These are phyloP conservation scores for Leccinum imitatum DNA, from an alignment of 768 basidiomycete species.

Conservation along the genomic window DNA sequence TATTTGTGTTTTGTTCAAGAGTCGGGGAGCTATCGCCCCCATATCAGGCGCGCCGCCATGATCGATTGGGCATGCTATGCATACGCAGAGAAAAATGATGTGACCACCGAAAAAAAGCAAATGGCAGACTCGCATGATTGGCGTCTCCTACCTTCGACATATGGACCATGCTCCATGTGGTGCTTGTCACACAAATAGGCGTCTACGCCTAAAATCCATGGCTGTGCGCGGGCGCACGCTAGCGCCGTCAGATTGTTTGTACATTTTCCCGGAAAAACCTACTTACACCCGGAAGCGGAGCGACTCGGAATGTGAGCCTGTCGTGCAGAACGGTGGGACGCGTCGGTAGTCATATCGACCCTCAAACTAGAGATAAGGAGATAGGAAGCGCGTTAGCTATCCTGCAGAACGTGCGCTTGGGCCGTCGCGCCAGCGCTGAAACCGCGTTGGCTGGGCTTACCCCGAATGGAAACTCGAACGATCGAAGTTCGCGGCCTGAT, in stretches of 20 bases:
- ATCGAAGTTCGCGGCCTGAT: constrained; percentile 9
- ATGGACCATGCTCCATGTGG: not conserved
- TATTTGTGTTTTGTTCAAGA: not conserved
- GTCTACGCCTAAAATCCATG: not conserved
- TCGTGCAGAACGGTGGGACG: not conserved
- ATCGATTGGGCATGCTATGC: not conserved
- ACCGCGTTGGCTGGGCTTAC: not conserved
- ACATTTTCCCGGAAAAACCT: not conserved
- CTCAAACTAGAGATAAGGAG: not conserved
- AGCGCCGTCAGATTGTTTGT: not conserved
- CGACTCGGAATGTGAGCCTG: not conserved
- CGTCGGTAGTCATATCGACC: not conserved
- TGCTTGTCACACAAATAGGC: not conserved
- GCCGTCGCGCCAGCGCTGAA: constrained; percentile 5
- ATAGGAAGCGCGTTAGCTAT: constrained; percentile 1
- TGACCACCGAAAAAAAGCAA: constrained; percentile 1
- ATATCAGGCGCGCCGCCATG: not conserved
- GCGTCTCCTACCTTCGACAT: not conserved
- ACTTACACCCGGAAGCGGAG: constrained; percentile 1
- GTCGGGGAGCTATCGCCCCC: not conserved
- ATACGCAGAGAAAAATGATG: not conserved
- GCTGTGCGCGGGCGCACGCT: not conserved
- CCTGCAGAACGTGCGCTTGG: constrained; percentile 2
- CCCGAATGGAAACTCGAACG: constrained; percentile 13
- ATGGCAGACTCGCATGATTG: not conserved